Conservation (phyloP, 352 stramenopile species). For the Pythium grandisporangium region DNA sequence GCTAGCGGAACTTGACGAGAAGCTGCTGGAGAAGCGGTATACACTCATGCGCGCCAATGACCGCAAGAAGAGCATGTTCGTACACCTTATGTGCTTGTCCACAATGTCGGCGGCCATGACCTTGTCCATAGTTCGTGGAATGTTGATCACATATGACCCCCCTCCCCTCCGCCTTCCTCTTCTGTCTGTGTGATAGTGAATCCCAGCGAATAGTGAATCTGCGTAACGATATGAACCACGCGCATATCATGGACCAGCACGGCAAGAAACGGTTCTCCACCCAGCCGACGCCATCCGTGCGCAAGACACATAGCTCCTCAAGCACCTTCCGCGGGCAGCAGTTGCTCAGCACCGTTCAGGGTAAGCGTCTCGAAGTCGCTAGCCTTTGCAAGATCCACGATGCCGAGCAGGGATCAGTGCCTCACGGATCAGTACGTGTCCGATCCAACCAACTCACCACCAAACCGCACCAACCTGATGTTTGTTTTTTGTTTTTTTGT, state of each 20-base stretch:
- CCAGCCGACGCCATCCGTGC: constrained; percentile 20
- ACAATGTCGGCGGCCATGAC: too few species aligned
- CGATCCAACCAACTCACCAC: too few species aligned
- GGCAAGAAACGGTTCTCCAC: constrained; percentile 58
- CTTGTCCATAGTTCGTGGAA: constrained; percentile 2
- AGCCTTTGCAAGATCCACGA: constrained; percentile 63
- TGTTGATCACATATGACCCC: too few species aligned
- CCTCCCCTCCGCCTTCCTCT: too few species aligned
- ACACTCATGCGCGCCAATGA: constrained; percentile 50
- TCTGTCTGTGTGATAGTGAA: constrained; percentile 24
- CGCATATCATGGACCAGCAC: constrained; percentile 48
- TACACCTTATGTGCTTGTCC: background rate
- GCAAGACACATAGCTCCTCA: constrained; percentile 36
- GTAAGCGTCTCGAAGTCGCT: constrained; percentile 59
- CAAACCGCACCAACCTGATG: too few species aligned
- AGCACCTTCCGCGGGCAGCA: constrained; percentile 64
- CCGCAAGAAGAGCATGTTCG: constrained; percentile 42
- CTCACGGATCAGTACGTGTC: constrained; percentile 37
- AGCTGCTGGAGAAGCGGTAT: constrained; percentile 66
- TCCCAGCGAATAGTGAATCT: constrained; percentile 64
- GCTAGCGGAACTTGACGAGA: constrained; percentile 46
- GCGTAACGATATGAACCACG: constrained; percentile 48
- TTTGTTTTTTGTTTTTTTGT: background rate
- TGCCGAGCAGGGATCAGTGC: constrained; percentile 30
- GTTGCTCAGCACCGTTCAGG: constrained; percentile 57